Base-by-base conservation (phyloP, 495 filamentous ascomycete genomes). In the Penicillium fimorum region DNA sequence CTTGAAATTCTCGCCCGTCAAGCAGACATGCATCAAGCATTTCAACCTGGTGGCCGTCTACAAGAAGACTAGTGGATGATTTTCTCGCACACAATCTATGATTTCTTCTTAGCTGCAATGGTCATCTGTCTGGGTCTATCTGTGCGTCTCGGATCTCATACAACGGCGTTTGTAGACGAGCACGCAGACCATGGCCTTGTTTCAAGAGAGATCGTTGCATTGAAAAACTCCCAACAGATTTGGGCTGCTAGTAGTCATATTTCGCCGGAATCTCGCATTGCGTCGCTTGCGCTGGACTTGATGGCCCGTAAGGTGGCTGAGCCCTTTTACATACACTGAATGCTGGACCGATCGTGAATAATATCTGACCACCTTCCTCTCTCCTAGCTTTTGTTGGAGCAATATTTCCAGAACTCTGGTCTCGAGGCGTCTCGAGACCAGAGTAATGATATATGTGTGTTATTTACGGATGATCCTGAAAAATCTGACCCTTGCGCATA, bases 61-160 rank as follows among this genome's bases (percentile, higher is more conserved):
- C 57, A 76, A 32, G 70, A 70, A 17, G 72, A 79, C 18, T 64
- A 68, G 43, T 81, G 78, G 77, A 75, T 79, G 63, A 67, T 80
- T 47, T 71, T 75, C 9, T 71, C 70, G 1, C 63, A 81, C 11
- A 70, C 63, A 4, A 63, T 68, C 4, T 70, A 79, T 57, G 79
- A 80, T 50, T 81, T 80, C 54, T 68, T 82, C 8, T 58, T 82
- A 2, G 79, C 79, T 4, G 69, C 77, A 20, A 81, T 80, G 77
- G 62, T 82, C 9, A 55, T 81, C 17, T 79, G 77, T 57, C 64
- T 81, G 0, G 78, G 82, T 55, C 59, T 82, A 9, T 71, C 58
- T 15, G 48, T 66, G 1, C 48, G 46, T 47, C 53, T 61, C 7
- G 41, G 58, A 38, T 53, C 68, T 9, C 43, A 10, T 55, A 44